Conservation (phyloP, 495 filamentous ascomycete species). For the Apiosordaria backusii region DNA sequence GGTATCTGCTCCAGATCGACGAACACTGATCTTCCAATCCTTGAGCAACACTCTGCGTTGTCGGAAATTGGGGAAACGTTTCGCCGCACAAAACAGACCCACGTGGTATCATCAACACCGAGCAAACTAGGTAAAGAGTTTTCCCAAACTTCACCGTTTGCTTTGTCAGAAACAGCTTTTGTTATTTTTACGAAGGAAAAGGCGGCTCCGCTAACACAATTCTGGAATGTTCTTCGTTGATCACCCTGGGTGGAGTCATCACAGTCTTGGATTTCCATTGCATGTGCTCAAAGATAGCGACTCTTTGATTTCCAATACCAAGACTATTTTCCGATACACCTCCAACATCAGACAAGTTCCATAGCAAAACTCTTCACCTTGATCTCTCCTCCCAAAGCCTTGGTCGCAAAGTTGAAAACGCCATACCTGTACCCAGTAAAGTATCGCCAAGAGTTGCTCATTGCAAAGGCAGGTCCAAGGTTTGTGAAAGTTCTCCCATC, state of each 20-base stretch:
- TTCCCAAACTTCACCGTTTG: neutral
- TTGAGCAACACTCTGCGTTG: no score
- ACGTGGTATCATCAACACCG: neutral
- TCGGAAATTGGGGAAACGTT: neutral
- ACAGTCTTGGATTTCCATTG: neutral
- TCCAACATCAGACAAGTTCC: slow-evolving; percentile 7
- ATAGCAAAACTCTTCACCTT: slow-evolving; percentile 36
- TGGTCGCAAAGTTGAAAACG: slow-evolving; percentile 57
- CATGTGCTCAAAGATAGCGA: neutral
- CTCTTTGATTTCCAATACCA: neutral
- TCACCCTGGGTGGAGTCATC: neutral
- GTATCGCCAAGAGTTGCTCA: slow-evolving; percentile 48
- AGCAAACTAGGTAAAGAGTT: neutral
- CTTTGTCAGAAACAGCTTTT: neutral
- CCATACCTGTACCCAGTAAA: slow-evolving; percentile 57
- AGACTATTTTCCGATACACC: neutral
- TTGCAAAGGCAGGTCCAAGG: slow-evolving; percentile 39
- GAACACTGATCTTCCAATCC: neutral
- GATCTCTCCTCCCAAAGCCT: slow-evolving; percentile 47
- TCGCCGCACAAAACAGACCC: neutral
- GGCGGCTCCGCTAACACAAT: neutral
- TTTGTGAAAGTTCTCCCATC: slow-evolving; percentile 43
- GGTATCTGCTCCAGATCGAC: no score
- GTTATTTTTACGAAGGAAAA: neutral
- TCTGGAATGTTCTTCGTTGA: neutral